Evolutionary conservation across 2,329 filamentous ascomycete species (phyloP), one percentile per base, ranked within the genome.

Genomic region (Claviceps capensis): DNA sequence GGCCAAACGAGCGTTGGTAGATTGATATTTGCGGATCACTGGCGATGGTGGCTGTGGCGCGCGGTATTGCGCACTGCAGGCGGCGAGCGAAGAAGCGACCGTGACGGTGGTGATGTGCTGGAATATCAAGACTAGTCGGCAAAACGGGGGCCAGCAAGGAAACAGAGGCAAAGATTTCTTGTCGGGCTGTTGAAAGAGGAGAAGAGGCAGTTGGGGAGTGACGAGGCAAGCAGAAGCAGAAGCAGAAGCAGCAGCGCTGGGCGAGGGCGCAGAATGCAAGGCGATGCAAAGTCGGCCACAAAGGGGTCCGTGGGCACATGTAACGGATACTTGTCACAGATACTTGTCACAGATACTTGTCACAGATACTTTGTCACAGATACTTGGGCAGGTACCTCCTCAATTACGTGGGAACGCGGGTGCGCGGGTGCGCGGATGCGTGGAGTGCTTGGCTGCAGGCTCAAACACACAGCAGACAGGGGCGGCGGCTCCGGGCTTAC

Each of bases 231-330:
- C 47, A 49, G 26, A 30, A 9, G 26, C 8, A 26, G 23, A 26
- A 26, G 26, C 26, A 9, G 26, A 9, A 9, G 26, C 26, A 34
- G 9, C 3, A 4, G 30, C 53, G 48, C 47, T 38, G 42, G 34
- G 50, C 40, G 50, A 52, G 40, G 30, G 50, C 38, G 38, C 36
- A 37, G 53, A 41, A 54, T 50, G 50, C 50, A 54, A 48, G 38
- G 50, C 53, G 46, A 52, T 47, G 50, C 53, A 48, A 48, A 6
- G 53, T 42, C 43, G 47, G 47, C 50, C 53, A 48, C 50, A 52
- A 52, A 50, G 46, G 19, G 40, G 30, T 34, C 30, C 30, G 30
- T 34, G 30, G 9, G 30, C 30, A 34, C 30, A 34, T 34, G 30
- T 34, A 34, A 9, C 30, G 9, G 30, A 4, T 34, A 11, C 30